Evolutionary conservation across 495 filamentous ascomycete genomes (phyloP).

Genomic region (Neurospora sublineolata): DNA sequence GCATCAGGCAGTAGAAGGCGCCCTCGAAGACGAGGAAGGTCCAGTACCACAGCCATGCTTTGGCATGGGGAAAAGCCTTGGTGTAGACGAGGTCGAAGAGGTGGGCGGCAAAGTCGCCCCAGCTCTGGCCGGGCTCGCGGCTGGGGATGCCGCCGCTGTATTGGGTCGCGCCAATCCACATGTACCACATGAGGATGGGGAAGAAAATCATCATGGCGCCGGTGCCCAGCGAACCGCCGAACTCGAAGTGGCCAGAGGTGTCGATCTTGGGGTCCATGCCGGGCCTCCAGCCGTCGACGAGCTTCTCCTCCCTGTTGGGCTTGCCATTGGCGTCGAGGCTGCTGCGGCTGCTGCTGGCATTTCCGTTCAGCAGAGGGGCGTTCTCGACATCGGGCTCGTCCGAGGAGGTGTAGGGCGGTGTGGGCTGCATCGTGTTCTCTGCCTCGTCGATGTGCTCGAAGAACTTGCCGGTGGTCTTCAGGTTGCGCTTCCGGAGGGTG

Average conservation of each 20-base stretch:
- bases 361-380: constrained; percentile 9
- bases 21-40: constrained; percentile 75
- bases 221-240: constrained; percentile 72
- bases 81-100: constrained; percentile 60
- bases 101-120: constrained; percentile 54
- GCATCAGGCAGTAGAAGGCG: constrained; percentile 68
- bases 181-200: constrained; percentile 91
- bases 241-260: constrained; percentile 72
- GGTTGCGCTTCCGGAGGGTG: constrained; percentile 21
- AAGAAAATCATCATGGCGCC: constrained; percentile 82
- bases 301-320: constrained; percentile 24
- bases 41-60: constrained; percentile 92
- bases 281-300: constrained; percentile 56
- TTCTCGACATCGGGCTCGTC: constrained; percentile 21
- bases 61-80: constrained; percentile 64
- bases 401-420: constrained; percentile 13
- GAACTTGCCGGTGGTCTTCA: constrained; percentile 26
- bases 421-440: constrained; percentile 12
- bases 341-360: constrained; percentile 14
- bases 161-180: constrained; percentile 93
- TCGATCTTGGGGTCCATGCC: constrained; percentile 69
- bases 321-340: constrained; percentile 15
- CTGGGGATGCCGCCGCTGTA: constrained; percentile 74
- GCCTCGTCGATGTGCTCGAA: constrained; percentile 33
- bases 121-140: constrained; percentile 52